Percentiles rank a stretch among this genome's conserved stretches.
phyloP scores from a whole-genome alignment of 768 basidiomycete species.

The Tylopilus sp. region DNA sequence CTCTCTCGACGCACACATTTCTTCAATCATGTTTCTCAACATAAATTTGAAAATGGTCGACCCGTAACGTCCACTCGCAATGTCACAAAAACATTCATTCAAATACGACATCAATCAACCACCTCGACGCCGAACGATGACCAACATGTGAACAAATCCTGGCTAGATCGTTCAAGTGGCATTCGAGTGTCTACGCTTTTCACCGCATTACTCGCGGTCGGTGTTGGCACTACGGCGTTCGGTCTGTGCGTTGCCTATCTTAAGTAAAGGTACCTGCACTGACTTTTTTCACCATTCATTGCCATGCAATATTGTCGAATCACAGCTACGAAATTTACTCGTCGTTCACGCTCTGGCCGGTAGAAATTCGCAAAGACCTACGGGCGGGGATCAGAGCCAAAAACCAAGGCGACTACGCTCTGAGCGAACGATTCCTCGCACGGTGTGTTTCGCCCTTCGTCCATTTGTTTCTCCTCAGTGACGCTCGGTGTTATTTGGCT shows the following conservation, averaged over 20 bases:
- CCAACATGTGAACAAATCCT: neutral
- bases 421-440: conserved; percentile 50
- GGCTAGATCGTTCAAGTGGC: conserved; percentile 11
- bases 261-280: neutral
- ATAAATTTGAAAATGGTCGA: too few relatives aligned
- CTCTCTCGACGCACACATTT: too few relatives aligned
- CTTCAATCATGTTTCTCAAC: too few relatives aligned
- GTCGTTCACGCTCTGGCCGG: conserved; percentile 64
- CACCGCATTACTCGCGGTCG: conserved; percentile 34
- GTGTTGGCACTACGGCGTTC: conserved; percentile 39
- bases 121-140: conserved; percentile 3
- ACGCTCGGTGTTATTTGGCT: neutral
- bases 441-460: conserved; percentile 38
- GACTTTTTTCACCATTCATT: neutral
- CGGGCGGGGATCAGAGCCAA: conserved; percentile 64
- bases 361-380: conserved; percentile 58
- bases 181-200: conserved; percentile 41
- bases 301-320: too few relatives aligned
- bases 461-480: neutral
- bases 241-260: conserved; percentile 37
- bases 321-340: conserved; percentile 54
- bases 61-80: too few relatives aligned
- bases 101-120: conserved; percentile 10
- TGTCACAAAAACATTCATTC: neutral
- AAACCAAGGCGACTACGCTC: conserved; percentile 49